Conservation (phyloP, 2,329 filamentous ascomycete genomes). For the Verticillium isaacii region DNA sequence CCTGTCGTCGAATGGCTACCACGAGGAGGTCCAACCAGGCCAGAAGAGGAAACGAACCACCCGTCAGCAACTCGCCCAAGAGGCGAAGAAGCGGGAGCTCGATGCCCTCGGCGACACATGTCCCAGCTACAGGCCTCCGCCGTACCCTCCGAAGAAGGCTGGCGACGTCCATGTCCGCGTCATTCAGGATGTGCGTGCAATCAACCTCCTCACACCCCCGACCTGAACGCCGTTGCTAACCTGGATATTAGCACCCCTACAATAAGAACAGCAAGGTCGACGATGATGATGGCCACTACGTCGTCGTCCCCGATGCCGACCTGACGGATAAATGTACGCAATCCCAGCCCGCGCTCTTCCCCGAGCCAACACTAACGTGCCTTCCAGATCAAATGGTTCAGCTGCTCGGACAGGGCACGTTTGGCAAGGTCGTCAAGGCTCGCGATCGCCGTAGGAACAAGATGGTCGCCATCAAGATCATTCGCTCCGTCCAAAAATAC, state of each 20-base stretch:
- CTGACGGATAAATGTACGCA: constrained; percentile 83
- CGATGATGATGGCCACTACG: constrained; percentile 95
- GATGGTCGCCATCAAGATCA: constrained; percentile 91
- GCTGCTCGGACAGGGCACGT: constrained; percentile 91
- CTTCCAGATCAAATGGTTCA: constrained; percentile 76
- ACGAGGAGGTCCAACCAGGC: constrained; percentile 62
- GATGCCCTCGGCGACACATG: constrained; percentile 68
- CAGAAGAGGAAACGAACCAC: constrained; percentile 90
- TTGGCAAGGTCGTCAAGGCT: constrained; percentile 96
- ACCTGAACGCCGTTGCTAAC: neutral
- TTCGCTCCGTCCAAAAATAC: constrained; percentile 97
- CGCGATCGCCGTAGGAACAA: constrained; percentile 74
- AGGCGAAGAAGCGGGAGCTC: constrained; percentile 73
- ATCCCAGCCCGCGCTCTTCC: neutral
- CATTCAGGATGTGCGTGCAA: constrained; percentile 55
- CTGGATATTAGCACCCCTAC: constrained; percentile 26
- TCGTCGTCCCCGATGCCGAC: constrained; percentile 81
- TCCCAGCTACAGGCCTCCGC: constrained; percentile 78
- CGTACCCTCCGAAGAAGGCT: constrained; percentile 85
- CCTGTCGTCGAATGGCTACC: constrained; percentile 56
- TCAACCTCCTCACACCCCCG: constrained; percentile 11
- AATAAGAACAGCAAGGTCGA: constrained; percentile 72
- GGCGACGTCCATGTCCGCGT: constrained; percentile 66
- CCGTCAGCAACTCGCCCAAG: constrained; percentile 74
- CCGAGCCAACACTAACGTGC: constrained; percentile 16